These are phyloP conservation scores for Pythium aristosporum DNA, from an alignment of 352 stramenopile species.

Conservation along the genomic window DNA sequence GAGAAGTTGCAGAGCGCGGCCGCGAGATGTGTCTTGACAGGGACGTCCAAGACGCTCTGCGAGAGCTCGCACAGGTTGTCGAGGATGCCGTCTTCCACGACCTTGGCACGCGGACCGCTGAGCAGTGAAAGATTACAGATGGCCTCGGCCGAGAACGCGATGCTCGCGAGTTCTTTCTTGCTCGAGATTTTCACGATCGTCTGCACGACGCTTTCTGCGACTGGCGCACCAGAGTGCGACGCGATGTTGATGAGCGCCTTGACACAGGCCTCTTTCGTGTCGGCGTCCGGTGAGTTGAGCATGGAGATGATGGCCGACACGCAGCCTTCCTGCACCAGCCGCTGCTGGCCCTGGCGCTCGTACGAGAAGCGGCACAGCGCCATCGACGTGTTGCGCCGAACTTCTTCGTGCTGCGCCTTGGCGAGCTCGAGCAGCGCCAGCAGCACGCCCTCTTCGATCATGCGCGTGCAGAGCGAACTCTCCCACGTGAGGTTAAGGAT, in stretches of 20 bases:
- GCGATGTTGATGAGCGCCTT: constrained; percentile 86
- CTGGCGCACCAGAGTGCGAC: constrained; percentile 52
- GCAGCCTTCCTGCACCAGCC: constrained; percentile 78
- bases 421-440: constrained; percentile 70
- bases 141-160: constrained; percentile 61
- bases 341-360: constrained; percentile 61
- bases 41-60: constrained; percentile 36
- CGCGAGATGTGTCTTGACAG: constrained; percentile 60
- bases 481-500: constrained; percentile 81
- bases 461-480: constrained; percentile 34
- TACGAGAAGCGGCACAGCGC: constrained; percentile 83
- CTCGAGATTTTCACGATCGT: constrained; percentile 75
- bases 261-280: constrained; percentile 83
- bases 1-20: constrained; percentile 83
- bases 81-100: constrained; percentile 77
- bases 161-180: constrained; percentile 56
- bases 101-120: constrained; percentile 61
- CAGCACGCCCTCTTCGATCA: constrained; percentile 80
- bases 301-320: constrained; percentile 84
- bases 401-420: constrained; percentile 77
- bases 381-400: constrained; percentile 82
- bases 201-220: constrained; percentile 77
- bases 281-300: constrained; percentile 75
- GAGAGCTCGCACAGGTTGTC: constrained; percentile 71
- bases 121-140: constrained; percentile 82